Evolutionary conservation across 495 filamentous ascomycete genomes (phyloP).

Genomic region (Neurospora sp.): DNA sequence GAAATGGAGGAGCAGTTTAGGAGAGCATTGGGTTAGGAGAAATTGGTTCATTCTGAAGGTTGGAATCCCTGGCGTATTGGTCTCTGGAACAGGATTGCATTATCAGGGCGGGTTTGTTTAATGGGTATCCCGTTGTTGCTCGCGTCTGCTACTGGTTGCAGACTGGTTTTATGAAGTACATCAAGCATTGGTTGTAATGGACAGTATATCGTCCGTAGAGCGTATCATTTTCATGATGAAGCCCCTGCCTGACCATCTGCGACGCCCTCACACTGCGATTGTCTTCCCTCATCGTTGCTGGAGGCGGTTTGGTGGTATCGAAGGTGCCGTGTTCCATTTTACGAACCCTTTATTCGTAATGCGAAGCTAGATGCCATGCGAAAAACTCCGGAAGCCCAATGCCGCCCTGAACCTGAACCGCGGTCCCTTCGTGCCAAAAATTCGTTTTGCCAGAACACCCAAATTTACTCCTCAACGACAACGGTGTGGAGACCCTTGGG

Average conservation of each 20-base stretch:
- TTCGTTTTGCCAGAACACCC: slow-evolving; percentile 18
- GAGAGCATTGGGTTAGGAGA: slow-evolving; percentile 29
- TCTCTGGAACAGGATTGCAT: slow-evolving; percentile 19
- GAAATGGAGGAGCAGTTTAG: slow-evolving; percentile 9
- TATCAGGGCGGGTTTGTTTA: slow-evolving; percentile 21
- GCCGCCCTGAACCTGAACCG: slow-evolving; percentile 34
- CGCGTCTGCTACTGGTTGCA: slow-evolving; percentile 11
- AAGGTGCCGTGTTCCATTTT: slow-evolving; percentile 20
- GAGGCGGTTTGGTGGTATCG: slow-evolving; percentile 21
- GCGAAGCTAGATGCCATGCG: slow-evolving; percentile 43
- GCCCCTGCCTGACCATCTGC: slow-evolving; percentile 2
- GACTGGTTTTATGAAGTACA: slow-evolving; percentile 17
- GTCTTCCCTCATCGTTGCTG: slow-evolving; percentile 5
- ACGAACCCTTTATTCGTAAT: slow-evolving; percentile 39
- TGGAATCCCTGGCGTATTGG: slow-evolving; percentile 15
- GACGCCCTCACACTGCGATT: slow-evolving; percentile 5
- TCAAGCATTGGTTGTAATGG: slow-evolving; percentile 23
- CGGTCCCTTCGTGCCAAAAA: slow-evolving; percentile 14
- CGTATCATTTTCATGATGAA: slow-evolving; percentile 16
- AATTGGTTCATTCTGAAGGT: slow-evolving; percentile 14
- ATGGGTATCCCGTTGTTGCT: slow-evolving; percentile 22
- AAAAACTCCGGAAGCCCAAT: slow-evolving; percentile 42
- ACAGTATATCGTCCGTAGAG: slow-evolving; percentile 18
- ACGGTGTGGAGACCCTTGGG: slow-evolving; percentile 90
- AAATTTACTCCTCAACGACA: slow-evolving; percentile 51